These are phyloP conservation scores for Neurospora tetrasperma DNA, from an alignment of 495 filamentous ascomycete species.

Conservation along the genomic window DNA sequence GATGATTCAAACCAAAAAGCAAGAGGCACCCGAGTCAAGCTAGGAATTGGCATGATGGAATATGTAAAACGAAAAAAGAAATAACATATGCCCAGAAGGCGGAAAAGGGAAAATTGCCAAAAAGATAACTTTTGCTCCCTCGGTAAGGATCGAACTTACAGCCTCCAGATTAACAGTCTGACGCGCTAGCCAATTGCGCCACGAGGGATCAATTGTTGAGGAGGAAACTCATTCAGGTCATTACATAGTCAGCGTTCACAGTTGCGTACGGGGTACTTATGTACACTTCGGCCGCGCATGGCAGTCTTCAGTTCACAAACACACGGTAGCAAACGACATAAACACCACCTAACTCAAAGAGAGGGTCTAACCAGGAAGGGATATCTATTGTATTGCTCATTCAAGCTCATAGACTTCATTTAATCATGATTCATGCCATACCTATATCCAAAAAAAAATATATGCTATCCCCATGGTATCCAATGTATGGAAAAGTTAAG, in stretches of 20 bases:
- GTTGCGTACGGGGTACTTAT: no score
- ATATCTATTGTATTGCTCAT: neutral
- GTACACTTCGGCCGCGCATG: no score
- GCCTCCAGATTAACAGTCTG: neutral
- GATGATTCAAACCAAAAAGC: neutral
- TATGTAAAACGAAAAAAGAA: neutral
- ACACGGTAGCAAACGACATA: neutral
- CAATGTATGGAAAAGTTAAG: neutral
- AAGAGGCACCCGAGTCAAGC: neutral
- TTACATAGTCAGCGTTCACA: neutral
- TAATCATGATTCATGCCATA: neutral
- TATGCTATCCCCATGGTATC: neutral
- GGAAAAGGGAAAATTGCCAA: neutral
- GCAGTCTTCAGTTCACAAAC: no score
- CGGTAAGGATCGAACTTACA: slow-evolving; percentile 1
- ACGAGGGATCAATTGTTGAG: neutral
- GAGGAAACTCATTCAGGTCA: neutral
- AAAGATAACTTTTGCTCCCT: neutral
- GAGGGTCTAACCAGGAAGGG: neutral
- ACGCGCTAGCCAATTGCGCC: neutral
- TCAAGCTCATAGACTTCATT: neutral
- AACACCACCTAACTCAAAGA: neutral
- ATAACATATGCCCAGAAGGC: neutral
- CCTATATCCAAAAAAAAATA: neutral
- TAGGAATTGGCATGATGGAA: neutral